Conservation (phyloP, 2,329 filamentous ascomycete genomes). For the Phyllosticta paracitricarpa region DNA sequence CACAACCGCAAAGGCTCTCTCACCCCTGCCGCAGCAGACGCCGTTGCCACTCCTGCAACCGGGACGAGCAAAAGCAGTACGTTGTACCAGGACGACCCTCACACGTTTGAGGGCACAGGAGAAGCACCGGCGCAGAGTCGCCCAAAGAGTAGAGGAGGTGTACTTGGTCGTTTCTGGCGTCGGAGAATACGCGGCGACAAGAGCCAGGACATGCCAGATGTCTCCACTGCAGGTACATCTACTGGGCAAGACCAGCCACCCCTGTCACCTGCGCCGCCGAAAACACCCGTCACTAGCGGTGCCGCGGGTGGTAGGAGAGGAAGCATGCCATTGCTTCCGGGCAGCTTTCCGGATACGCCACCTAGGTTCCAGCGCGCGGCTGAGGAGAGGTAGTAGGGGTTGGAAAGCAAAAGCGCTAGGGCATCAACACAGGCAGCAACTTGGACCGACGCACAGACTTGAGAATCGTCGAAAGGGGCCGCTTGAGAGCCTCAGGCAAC, state of each 20-base stretch:
- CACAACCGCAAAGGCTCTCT: conserved; percentile 9
- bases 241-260: background rate
- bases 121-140: conserved; percentile 1
- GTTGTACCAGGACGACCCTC: background rate
- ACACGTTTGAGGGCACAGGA: conserved; percentile 3
- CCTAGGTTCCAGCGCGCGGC: background rate
- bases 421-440: background rate
- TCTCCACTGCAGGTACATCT: background rate
- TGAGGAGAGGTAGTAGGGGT: conserved; percentile 2
- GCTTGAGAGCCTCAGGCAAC: background rate
- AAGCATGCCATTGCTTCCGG: conserved; percentile 7
- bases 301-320: conserved; percentile 2
- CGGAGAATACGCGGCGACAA: conserved; percentile 4
- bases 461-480: background rate
- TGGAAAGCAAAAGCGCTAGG: background rate
- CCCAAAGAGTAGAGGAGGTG: conserved; percentile 5
- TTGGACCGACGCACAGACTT: background rate
- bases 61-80: background rate
- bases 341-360: conserved; percentile 7
- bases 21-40: background rate
- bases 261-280: conserved; percentile 5
- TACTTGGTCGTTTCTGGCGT: conserved; percentile 6
- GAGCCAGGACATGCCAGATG: background rate
- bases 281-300: conserved; percentile 1
- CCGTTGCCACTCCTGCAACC: background rate